These are phyloP conservation scores for Fusarium multiceps DNA, from an alignment of 2,329 filamentous ascomycete species.

Conservation along the genomic window DNA sequence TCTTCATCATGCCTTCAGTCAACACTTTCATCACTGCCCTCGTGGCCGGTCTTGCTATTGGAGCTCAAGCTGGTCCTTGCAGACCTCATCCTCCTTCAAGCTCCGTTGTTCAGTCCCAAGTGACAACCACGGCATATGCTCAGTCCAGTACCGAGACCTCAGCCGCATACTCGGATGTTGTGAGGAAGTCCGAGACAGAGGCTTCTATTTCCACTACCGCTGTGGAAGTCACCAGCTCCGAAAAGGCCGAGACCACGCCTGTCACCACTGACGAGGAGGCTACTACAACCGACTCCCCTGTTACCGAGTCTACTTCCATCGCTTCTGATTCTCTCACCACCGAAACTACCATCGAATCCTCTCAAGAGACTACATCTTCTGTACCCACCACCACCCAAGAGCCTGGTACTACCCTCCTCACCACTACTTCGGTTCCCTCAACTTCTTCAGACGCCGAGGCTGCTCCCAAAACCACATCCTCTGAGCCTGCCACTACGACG, in stretches of 20 bases:
- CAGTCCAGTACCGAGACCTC: constrained; percentile 5
- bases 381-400: background rate
- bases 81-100: constrained; percentile 19
- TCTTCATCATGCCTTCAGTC: constrained; percentile 27
- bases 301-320: background rate
- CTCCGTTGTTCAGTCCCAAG: constrained; percentile 6
- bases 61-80: constrained; percentile 32
- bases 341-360: background rate
- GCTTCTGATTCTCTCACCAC: constrained; percentile 1
- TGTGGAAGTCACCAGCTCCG: constrained; percentile 7
- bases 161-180: background rate
- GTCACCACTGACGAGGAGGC: constrained; percentile 1
- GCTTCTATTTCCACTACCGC: constrained; percentile 5
- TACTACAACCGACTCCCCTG: background rate
- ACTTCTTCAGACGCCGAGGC: background rate
- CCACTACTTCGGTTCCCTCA: constrained; percentile 8
- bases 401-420: background rate
- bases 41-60: constrained; percentile 27
- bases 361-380: constrained; percentile 3
- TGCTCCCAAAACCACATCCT: constrained; percentile 4
- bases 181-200: background rate
- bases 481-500: constrained; percentile 10
- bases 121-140: background rate
- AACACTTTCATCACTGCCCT: constrained; percentile 26
- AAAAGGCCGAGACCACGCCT: constrained; percentile 8